Evolutionary conservation across 257 asterid genomes (phyloP), one percentile per base, ranked within the genome.

Genomic region (Leptodermis oblonga): DNA sequence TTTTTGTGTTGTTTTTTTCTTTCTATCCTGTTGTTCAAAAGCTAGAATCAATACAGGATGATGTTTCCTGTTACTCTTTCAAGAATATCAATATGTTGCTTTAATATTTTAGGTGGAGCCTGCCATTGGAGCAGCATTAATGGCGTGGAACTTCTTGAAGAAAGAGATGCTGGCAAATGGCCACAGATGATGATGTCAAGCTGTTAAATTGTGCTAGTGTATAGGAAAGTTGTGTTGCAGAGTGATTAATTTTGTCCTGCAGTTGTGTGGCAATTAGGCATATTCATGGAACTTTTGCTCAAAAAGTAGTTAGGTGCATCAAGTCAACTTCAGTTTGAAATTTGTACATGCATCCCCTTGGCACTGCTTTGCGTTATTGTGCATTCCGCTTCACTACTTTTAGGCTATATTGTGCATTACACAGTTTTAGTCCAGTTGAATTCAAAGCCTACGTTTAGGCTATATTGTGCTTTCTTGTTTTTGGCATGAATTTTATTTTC

Each of bases 101-200:
- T 63, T n/a, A 55, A 23, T 65, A 54, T 42, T 52, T 69, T 77
- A 90, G 98, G 87, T 86, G 71, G 97, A 90, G 81, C 98, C 98
- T 83, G 98, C 95, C 11, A 68, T 83, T 39, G 98, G 98, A 74
- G 96, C 98, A 72, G 98, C 97, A 15, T 76, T 92, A 72, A 82
- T 86, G 68, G 97, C 95, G 28, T 87, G 90, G 92, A 85, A 80
- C 80, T 74, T 78, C 78, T 67, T 84, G 79, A 75, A 79, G 87
- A 84, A 81, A 71, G 95, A 84, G 71, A 60, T 70, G 14, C 66
- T 45, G 68, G 77, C 41, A 31, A 84, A 84, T 67, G 85, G 82
- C 71, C 87, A 80, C 68, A 74, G 88, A 72, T 90, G 80, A 83
- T 78, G 80, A 83, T 78, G 59, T 66, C 37, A 31, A 52, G 20